phyloP scores from a whole-genome alignment of 1,139 yeast genomes.

The Protomyces macrosporus region DNA sequence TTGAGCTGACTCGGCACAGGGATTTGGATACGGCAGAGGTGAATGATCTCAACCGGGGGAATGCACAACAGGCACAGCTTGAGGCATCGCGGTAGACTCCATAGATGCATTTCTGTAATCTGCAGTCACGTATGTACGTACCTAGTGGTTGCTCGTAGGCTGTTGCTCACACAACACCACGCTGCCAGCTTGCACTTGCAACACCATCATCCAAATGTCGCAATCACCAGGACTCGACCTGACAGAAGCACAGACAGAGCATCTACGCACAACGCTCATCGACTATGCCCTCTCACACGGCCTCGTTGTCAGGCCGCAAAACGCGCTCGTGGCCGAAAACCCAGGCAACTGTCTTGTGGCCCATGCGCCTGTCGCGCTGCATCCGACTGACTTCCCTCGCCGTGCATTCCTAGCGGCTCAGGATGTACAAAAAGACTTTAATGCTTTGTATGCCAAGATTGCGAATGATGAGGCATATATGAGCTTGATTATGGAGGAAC shows the following conservation, averaged over 20 bases:
- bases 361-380: slow-evolving; percentile 80
- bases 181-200: no score
- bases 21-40: slow-evolving; percentile 8
- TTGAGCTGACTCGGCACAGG: slow-evolving; percentile 43
- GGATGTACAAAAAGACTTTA: slow-evolving; percentile 62
- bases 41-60: background rate
- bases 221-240: background rate
- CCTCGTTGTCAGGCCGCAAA: slow-evolving; percentile 30
- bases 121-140: no score
- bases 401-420: slow-evolving; percentile 61
- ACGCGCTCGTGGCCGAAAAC: slow-evolving; percentile 31
- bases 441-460: slow-evolving; percentile 65
- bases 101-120: background rate
- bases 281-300: slow-evolving; percentile 34
- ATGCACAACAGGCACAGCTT: background rate
- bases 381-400: slow-evolving; percentile 82
- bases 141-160: background rate
- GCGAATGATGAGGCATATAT: slow-evolving; percentile 60
- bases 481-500: slow-evolving; percentile 48
- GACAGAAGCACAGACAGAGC: slow-evolving; percentile 1
- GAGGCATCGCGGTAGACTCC: background rate
- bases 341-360: slow-evolving; percentile 36
- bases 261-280: slow-evolving; percentile 24
- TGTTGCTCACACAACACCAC: background rate
- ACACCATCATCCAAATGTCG: no score